Evolutionary conservation across 2,329 filamentous ascomycete genomes (phyloP).

Genomic region (Cladophialophora bantiana): DNA sequence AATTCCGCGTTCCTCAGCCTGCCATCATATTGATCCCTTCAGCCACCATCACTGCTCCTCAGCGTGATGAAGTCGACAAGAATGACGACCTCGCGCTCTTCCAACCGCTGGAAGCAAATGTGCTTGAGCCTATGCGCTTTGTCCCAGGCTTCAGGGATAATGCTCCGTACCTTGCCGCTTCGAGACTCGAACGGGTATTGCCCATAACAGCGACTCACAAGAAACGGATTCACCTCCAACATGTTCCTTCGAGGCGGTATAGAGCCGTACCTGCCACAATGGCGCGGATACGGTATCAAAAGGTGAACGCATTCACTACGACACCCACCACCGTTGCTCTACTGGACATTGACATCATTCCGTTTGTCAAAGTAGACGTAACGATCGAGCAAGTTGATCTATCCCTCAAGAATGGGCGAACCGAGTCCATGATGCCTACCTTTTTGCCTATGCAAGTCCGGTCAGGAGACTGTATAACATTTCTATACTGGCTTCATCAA

Average conservation of each 20-base stretch:
- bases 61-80: conserved; percentile 48
- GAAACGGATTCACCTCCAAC: conserved; percentile 61
- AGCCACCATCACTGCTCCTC: conserved; percentile 51
- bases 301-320: conserved; percentile 52
- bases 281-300: conserved; percentile 63
- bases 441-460: conserved; percentile 53
- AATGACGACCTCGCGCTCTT: conserved; percentile 62
- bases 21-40: conserved; percentile 58
- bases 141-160: conserved; percentile 56
- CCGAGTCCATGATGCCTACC: conserved; percentile 52
- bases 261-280: conserved; percentile 63
- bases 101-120: conserved; percentile 64
- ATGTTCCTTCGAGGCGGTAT: conserved; percentile 60
- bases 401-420: conserved; percentile 55
- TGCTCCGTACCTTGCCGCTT: conserved; percentile 63
- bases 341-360: conserved; percentile 63
- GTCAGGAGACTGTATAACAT: conserved; percentile 64
- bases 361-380: conserved; percentile 59
- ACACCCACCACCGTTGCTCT: conserved; percentile 59
- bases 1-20: conserved; percentile 63
- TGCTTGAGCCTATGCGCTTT: conserved; percentile 62
- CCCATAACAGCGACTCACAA: conserved; percentile 59
- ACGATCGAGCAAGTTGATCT: conserved; percentile 58
- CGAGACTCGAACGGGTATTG: conserved; percentile 63
- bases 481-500: conserved; percentile 62